Base-by-base conservation (phyloP, 768 basidiomycete species). In the Tubosaeta brunneosetosa region DNA sequence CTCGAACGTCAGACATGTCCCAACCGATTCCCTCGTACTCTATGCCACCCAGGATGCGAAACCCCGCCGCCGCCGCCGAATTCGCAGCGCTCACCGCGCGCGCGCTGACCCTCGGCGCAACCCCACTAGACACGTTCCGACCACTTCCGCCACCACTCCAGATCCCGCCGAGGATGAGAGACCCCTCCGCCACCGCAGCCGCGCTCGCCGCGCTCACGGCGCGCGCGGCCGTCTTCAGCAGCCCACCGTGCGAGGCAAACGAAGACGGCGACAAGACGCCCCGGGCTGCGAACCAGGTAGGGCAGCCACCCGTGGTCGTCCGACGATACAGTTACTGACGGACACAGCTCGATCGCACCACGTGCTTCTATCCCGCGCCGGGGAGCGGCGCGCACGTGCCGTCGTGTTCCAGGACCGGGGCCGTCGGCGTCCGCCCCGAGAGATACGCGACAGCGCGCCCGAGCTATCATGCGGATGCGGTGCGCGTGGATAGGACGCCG, bases 331-430 rank as follows among this genome's bases (percentile, higher is more conserved):
- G 17, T 6, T 6, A 38, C 37, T 19, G 4, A 60, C 33, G 12
- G 29, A 31, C 8, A 17, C 25, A 58, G 52, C 31, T 40, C 22
- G 22, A 80, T 75, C 29, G 73, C 66, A 55, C 82, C 76, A 32
- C 74, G 67, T 51, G 79, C 77, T 44, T 73, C 68, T 47, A 74
- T 56, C 33, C 59, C 58, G 26, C 73, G 65, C 26, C 80, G 76
- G 62, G 17, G 44, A 27, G 54, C 0, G 50, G 58, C 3, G 55
- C 56, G 13, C 11, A 55, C 16, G 56, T 58, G 32, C 58, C 60
- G 37, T 51, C 50, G 3, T 60, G 58, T 22, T 29, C 45, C 36
- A 2, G 53, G 19, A 32, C 51, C 6, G 55, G 50, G 3, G 62
- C 56, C 33, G 42, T 57, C 43, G 22, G 22, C 22, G 42, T 55